These are phyloP conservation scores for Scedosporium apiospermum DNA, from an alignment of 2,329 filamentous ascomycete genomes.

Conservation along the genomic window DNA sequence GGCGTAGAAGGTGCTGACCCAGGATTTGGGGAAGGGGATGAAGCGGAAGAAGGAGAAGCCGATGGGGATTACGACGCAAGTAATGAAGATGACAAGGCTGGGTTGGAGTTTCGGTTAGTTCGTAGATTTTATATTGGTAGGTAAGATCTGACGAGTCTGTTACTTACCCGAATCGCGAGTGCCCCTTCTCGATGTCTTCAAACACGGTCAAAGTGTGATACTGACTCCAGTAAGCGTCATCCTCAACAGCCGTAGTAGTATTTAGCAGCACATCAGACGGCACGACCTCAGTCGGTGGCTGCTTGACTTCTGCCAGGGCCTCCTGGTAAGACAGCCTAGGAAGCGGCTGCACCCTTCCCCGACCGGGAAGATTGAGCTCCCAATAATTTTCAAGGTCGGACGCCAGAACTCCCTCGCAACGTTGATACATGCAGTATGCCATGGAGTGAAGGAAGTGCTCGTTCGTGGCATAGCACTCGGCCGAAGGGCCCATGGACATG, in stretches of 20 bases:
- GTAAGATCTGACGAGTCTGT: not conserved
- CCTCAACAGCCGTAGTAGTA: slow-evolving; percentile 8
- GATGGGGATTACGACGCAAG: slow-evolving; percentile 16
- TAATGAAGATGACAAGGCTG: slow-evolving; percentile 16
- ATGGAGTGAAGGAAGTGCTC: slow-evolving; percentile 13
- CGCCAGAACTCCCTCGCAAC: slow-evolving; percentile 8
- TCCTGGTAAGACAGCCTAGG: slow-evolving; percentile 10
- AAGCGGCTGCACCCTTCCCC: slow-evolving; percentile 7
- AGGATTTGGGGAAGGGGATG: slow-evolving; percentile 11
- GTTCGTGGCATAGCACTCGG: slow-evolving; percentile 12
- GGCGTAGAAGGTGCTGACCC: slow-evolving; percentile 14
- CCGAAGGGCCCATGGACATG: not conserved
- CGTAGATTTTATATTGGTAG: no score
- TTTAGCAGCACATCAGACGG: slow-evolving; percentile 9
- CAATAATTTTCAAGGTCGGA: slow-evolving; percentile 13
- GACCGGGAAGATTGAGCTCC: slow-evolving; percentile 10
- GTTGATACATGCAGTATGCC: slow-evolving; percentile 13
- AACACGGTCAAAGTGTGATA: slow-evolving; percentile 3
- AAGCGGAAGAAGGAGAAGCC: slow-evolving; percentile 20
- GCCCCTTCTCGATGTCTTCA: slow-evolving; percentile 8
- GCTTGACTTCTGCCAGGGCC: slow-evolving; percentile 6
- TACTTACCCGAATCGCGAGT: slow-evolving; percentile 11
- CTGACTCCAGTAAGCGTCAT: slow-evolving; percentile 7
- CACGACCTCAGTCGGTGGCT: slow-evolving; percentile 3
- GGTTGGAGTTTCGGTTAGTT: not conserved